Base-by-base conservation (phyloP, 202 grass and related monocot genomes). In the Setaria viridis region DNA sequence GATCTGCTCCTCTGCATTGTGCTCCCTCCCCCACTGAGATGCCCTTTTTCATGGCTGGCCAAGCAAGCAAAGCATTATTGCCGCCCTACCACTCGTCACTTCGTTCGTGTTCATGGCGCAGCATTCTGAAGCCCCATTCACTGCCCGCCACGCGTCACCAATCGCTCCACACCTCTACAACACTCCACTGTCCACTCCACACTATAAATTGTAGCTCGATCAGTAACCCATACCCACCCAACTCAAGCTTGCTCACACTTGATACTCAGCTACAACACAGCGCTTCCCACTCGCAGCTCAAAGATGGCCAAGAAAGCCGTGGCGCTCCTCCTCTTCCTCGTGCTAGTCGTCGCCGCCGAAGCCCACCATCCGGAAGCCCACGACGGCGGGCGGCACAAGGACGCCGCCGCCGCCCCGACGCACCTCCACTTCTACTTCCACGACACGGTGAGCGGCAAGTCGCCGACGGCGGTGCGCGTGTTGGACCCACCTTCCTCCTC, bases 401-500 rank as follows among this genome's bases (percentile, higher is more conserved):
- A 56, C 19, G 10, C 16, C 0, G 17, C 37, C 19, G 21, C 67
- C 14, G 2, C 45, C 1, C 33, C 77, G 10, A 89, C 79, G 4
- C 93, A 95, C 86, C 86, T 98, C 7, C 93, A 92, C 85, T 95
- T 98, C 87, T 95, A 58, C 89, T 94, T 95, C 86, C 95, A 98
- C 70, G 95, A 98, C 83, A 88, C 88, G 51, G 47, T 89, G 80
- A 87, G 85, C 48, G 93, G 93, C 25, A 74, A 77, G 42, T 91
- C 92, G 1, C 80, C 90, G 19, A 84, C 95, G 15, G 66, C 88
- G 16, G 60, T 91, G 53, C 59, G 46, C 0, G 70, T 98, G 71
- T 79, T 65, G 80, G 17, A 20, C 0, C 84, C 93, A 19, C 48
- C 80, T 1, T 1, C 33, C 2, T 13, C 89, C 0, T 45, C 64